These are phyloP conservation scores for Podaxis sp. DNA, from an alignment of 768 basidiomycete genomes.

Conservation along the genomic window DNA sequence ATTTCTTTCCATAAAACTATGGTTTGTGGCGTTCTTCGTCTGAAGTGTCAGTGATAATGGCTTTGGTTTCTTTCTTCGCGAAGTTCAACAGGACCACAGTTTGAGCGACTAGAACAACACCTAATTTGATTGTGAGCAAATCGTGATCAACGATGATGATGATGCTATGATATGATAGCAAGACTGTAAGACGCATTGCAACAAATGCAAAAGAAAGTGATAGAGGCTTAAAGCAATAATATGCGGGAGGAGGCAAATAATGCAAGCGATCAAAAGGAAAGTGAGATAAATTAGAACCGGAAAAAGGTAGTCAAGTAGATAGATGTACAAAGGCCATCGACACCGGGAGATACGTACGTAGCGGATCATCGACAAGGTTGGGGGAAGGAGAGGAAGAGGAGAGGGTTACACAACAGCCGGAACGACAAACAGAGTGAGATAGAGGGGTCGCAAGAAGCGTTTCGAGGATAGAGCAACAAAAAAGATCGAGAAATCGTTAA, in stretches of 20 bases:
- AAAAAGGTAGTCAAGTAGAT: not conserved
- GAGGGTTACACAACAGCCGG: not conserved
- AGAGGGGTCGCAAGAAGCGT: not conserved
- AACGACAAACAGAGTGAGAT: not conserved
- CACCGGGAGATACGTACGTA: not conserved
- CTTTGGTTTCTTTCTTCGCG: no score
- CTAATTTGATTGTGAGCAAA: no score
- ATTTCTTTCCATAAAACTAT: not conserved
- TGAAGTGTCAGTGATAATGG: no score
- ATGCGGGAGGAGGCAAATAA: not conserved
- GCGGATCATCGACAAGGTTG: not conserved
- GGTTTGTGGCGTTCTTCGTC: no score
- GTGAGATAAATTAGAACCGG: not conserved
- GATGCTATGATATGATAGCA: not conserved
- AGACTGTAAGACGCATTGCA: not conserved
- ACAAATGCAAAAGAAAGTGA: not conserved
- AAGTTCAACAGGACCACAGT: no score
- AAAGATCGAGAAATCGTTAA: not conserved
- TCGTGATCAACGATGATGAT: not conserved
- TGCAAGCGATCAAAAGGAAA: not conserved
- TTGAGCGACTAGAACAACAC: no score
- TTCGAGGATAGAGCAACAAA: not conserved
- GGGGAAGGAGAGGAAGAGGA: not conserved
- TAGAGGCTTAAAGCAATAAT: not conserved
- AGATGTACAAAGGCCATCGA: not conserved